phyloP scores from a whole-genome alignment of 148 eudicot genomes.

The Vaccinium myrtillus region DNA sequence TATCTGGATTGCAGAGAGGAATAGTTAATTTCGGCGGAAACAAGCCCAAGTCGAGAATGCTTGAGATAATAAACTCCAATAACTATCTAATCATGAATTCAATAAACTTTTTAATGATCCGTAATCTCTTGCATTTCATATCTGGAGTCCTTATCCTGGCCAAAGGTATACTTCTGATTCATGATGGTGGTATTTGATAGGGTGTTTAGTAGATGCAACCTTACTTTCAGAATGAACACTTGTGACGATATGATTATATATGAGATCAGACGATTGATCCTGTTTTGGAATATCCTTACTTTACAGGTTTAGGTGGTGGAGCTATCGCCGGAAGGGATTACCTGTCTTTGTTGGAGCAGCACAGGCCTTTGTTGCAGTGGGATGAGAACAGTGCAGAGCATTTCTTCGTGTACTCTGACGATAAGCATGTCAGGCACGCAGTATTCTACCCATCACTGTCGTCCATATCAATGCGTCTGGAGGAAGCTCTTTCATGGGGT shows the following conservation, averaged over 20 bases:
- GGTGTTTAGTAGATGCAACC: background rate
- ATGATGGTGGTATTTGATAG: background rate
- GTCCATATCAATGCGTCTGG: conserved; percentile 69
- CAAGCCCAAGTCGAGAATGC: background rate
- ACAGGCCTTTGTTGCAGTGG: conserved; percentile 72
- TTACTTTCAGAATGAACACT: background rate
- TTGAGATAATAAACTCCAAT: background rate
- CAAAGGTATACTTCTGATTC: background rate
- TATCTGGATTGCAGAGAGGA: background rate
- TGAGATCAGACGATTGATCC: conserved; percentile 7
- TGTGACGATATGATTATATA: background rate
- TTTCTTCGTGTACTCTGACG: conserved; percentile 65
- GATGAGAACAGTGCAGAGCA: conserved; percentile 80
- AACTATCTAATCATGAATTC: background rate
- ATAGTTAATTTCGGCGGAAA: background rate
- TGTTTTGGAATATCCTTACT: conserved; percentile 14
- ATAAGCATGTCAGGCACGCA: conserved; percentile 58
- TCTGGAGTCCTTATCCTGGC: background rate
- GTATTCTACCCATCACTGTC: conserved; percentile 81
- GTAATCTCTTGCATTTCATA: background rate
- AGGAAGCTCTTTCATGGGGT: conserved; percentile 85
- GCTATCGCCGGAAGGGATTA: conserved; percentile 83
- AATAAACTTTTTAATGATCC: background rate
- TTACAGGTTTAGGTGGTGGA: conserved; percentile 66
- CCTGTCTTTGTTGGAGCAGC: conserved; percentile 65